Conservation (phyloP, 768 basidiomycete genomes). For the Stropharia rugosoannulata region DNA sequence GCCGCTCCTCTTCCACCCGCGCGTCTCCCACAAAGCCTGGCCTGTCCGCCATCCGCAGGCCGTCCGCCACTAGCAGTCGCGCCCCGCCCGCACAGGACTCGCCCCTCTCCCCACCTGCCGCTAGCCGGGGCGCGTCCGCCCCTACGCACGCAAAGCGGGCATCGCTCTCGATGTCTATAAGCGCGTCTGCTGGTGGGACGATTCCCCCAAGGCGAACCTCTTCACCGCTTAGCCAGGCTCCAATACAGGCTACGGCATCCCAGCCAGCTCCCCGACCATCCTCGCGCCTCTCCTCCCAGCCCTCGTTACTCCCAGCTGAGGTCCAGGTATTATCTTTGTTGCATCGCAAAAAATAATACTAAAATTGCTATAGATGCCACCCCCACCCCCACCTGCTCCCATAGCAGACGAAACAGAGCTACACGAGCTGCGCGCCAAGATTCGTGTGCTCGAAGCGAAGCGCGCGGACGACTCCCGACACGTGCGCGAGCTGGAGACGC, state of each 20-base stretch:
- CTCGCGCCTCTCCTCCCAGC: conserved; percentile 22
- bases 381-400: conserved; percentile 12
- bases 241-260: conserved; percentile 20
- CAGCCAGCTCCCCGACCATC: conserved; percentile 20
- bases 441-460: conserved; percentile 83
- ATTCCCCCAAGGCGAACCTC: conserved; percentile 33
- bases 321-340: not conserved
- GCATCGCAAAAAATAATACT: not conserved
- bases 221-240: conserved; percentile 36
- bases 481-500: conserved; percentile 80
- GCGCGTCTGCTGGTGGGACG: conserved; percentile 15
- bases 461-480: conserved; percentile 84
- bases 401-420: conserved; percentile 56
- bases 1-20: conserved; percentile 26
- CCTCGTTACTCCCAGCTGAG: conserved; percentile 9
- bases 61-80: conserved; percentile 37
- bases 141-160: not conserved
- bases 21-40: conserved; percentile 61
- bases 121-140: conserved; percentile 27
- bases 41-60: conserved; percentile 44
- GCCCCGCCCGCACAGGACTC: conserved; percentile 40
- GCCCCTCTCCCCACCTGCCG: conserved; percentile 29
- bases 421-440: conserved; percentile 81
- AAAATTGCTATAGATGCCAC: not conserved
- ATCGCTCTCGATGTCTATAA: conserved; percentile 6